These are phyloP conservation scores for Arthroderma sp. DNA, from an alignment of 2,329 filamentous ascomycete genomes.

Conservation along the genomic window DNA sequence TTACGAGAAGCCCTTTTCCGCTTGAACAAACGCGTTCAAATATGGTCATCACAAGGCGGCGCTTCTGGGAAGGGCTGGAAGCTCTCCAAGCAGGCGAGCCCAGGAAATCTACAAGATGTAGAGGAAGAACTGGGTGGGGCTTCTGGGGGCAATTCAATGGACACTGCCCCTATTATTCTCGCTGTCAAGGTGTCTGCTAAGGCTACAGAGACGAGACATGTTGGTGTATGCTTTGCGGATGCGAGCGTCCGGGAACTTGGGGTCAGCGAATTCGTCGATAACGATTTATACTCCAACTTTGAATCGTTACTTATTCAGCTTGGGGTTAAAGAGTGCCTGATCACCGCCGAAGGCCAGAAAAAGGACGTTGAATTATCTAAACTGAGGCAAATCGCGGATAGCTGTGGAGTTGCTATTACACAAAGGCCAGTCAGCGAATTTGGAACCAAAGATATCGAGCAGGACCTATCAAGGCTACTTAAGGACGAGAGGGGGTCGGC, in stretches of 20 bases:
- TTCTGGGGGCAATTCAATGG: conserved; percentile 49
- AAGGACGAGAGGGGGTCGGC: conserved; percentile 72
- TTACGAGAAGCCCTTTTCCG: conserved; percentile 87
- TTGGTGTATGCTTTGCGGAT: conserved; percentile 96
- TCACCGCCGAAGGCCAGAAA: conserved; percentile 65
- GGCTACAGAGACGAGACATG: conserved; percentile 67
- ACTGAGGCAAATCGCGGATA: conserved; percentile 77
- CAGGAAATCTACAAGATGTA: conserved; percentile 90
- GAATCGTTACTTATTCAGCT: conserved; percentile 93
- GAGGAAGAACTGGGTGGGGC: conserved; percentile 64
- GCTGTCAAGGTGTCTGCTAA: conserved; percentile 89
- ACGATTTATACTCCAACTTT: conserved; percentile 95
- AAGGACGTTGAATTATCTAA: conserved; percentile 86
- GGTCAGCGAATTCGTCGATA: conserved; percentile 97
- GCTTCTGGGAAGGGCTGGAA: conserved; percentile 69
- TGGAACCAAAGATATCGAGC: conserved; percentile 82
- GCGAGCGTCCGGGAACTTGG: conserved; percentile 90
- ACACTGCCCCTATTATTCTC: conserved; percentile 85
- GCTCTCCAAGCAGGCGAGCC: conserved; percentile 78
- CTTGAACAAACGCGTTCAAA: conserved; percentile 79
- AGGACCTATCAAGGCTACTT: conserved; percentile 76
- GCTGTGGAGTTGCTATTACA: conserved; percentile 78
- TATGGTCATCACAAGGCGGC: conserved; percentile 64
- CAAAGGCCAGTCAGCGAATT: conserved; percentile 70
- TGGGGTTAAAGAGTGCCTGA: conserved; percentile 81